These are phyloP conservation scores for Pseudovirgaria hyperparasitica DNA, from an alignment of 2,329 filamentous ascomycete genomes.

Conservation along the genomic window DNA sequence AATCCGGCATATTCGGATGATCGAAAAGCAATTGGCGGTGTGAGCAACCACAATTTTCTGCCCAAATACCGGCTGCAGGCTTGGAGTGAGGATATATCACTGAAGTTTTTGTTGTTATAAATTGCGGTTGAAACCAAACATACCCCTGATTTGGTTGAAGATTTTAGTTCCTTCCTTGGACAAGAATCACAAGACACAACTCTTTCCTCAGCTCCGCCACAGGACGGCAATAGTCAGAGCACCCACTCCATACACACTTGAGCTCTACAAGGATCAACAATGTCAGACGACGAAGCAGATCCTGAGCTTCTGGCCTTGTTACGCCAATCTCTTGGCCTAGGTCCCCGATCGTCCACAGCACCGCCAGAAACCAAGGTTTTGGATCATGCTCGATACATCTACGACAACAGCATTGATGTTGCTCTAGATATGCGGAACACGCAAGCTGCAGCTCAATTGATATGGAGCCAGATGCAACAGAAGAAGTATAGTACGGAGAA, in stretches of 20 bases:
- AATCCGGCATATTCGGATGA: too few species aligned
- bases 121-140: too few species aligned
- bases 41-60: too few species aligned
- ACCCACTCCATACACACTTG: slow-evolving; percentile 1
- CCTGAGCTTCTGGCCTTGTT: slow-evolving; percentile 77
- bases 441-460: slow-evolving; percentile 66
- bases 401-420: slow-evolving; percentile 86
- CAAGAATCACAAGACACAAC: too few species aligned
- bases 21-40: too few species aligned
- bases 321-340: slow-evolving; percentile 60
- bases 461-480: slow-evolving; percentile 71
- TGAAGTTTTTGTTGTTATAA: too few species aligned
- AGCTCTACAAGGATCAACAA: slow-evolving; percentile 24
- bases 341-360: slow-evolving; percentile 37
- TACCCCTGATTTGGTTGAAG: too few species aligned
- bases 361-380: slow-evolving; percentile 72
- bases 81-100: too few species aligned
- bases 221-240: too few species aligned
- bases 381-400: slow-evolving; percentile 71
- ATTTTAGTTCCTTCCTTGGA: too few species aligned
- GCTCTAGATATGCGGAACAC: slow-evolving; percentile 73
- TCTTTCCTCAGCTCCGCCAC: too few species aligned
- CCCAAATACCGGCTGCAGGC: too few species aligned
- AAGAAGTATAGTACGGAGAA: slow-evolving; percentile 71
- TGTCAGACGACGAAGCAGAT: slow-evolving; percentile 89